A percentile compares a stretch with the other conserved stretches of the same genome.
Conservation (phyloP, 1,284 basidiomycete species). For the Leccinum ponderosum region DNA sequence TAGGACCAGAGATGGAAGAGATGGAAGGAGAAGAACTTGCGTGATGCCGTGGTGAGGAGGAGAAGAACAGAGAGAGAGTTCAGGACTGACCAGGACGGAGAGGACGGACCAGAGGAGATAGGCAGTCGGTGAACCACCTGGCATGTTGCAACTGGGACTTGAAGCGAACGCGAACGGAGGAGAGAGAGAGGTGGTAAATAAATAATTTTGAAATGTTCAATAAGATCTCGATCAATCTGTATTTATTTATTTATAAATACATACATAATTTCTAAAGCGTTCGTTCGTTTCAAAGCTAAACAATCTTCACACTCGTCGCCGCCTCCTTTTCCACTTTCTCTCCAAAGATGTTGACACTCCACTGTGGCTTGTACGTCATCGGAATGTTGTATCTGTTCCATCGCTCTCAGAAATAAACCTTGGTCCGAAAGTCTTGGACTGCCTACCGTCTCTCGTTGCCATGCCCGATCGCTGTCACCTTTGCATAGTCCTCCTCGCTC, state of each 20-base stretch:
- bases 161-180: background rate
- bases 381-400: conserved; percentile 63
- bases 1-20: conserved; percentile 72
- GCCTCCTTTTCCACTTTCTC: conserved; percentile 60
- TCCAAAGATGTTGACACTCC: conserved; percentile 71
- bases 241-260: background rate
- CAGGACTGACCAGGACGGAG: conserved; percentile 53
- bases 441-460: conserved; percentile 50
- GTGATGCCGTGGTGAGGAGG: background rate
- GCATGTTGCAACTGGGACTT: conserved; percentile 38
- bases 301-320: conserved; percentile 47
- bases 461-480: conserved; percentile 54
- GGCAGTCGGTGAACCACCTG: conserved; percentile 64
- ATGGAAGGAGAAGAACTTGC: conserved; percentile 60
- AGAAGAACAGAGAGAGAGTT: too few relatives aligned
- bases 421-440: too few relatives aligned
- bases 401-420: too few relatives aligned
- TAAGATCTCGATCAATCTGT: conserved; percentile 7
- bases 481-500: conserved; percentile 60
- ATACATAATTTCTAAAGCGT: background rate
- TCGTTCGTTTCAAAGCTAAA: conserved; percentile 10
- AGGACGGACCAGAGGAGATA: conserved; percentile 73
- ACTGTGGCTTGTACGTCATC: conserved; percentile 55
- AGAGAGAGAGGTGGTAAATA: background rate
- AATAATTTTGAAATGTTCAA: conserved; percentile 11